Percentiles rank a stretch among this genome's conserved stretches.
These are phyloP conservation scores for Colletotrichum tanaceti DNA, from an alignment of 2,329 filamentous ascomycete genomes.

Conservation along the genomic window DNA sequence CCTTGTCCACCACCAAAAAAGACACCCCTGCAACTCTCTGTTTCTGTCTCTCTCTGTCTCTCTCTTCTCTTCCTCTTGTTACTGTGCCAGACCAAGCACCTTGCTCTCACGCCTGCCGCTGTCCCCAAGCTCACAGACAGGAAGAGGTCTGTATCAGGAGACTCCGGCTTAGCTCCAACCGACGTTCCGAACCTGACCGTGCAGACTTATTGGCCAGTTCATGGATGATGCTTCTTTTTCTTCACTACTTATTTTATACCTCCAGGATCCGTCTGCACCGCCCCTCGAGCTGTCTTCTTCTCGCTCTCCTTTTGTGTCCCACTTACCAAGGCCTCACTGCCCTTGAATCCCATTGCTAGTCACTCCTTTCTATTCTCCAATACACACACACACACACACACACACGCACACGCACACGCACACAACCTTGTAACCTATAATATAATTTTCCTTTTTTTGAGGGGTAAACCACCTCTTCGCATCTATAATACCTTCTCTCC, in stretches of 20 bases:
- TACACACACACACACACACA: background rate
- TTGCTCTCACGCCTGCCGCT: slow-evolving; percentile 43
- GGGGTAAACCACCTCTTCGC: slow-evolving; percentile 54
- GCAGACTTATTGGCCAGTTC: slow-evolving; percentile 52
- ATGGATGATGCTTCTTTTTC: slow-evolving; percentile 56
- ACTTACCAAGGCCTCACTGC: slow-evolving; percentile 53
- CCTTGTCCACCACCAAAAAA: slow-evolving; percentile 45
- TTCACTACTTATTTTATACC: slow-evolving; percentile 64
- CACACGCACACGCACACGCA: too few species aligned
- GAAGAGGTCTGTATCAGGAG: slow-evolving; percentile 58
- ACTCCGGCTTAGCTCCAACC: slow-evolving; percentile 64
- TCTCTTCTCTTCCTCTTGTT: background rate
- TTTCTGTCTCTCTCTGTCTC: slow-evolving; percentile 12
- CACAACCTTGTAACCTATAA: slow-evolving; percentile 49
- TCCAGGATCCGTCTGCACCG: slow-evolving; percentile 60
- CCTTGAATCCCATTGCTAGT: slow-evolving; percentile 57
- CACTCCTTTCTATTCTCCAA: slow-evolving; percentile 59
- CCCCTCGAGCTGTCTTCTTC: slow-evolving; percentile 57
- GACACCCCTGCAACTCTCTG: slow-evolving; percentile 39
- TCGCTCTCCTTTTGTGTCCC: slow-evolving; percentile 57
- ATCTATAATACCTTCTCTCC: slow-evolving; percentile 52
- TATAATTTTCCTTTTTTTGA: slow-evolving; percentile 41
- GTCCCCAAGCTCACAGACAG: slow-evolving; percentile 48
- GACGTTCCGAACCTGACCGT: slow-evolving; percentile 61
- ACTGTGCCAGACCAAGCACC: slow-evolving; percentile 41